Percentiles rank a stretch among this genome's conserved stretches.
These are phyloP conservation scores for Saturnispora ahearnii DNA, from an alignment of 805 yeast species.

Conservation along the genomic window DNA sequence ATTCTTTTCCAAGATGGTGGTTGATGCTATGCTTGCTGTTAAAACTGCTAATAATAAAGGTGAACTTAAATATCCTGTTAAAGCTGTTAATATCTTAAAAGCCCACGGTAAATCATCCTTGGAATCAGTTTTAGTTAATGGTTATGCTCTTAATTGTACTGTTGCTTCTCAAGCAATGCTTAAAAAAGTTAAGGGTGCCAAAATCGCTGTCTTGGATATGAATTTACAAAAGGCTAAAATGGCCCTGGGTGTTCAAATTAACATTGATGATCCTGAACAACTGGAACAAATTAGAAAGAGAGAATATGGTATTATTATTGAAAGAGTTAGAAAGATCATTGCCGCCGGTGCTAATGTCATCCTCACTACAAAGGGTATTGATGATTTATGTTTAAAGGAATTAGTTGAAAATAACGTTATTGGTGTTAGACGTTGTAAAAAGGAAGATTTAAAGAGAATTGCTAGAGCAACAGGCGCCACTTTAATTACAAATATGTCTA, in stretches of 20 bases:
- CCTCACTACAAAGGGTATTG: slow-evolving; percentile 89
- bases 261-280: slow-evolving; percentile 88
- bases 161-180: slow-evolving; percentile 97
- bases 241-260: slow-evolving; percentile 98
- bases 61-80: slow-evolving; percentile 87
- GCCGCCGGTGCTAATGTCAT: slow-evolving; percentile 89
- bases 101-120: slow-evolving; percentile 92
- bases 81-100: slow-evolving; percentile 91
- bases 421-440: slow-evolving; percentile 96
- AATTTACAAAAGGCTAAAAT: slow-evolving; percentile 92
- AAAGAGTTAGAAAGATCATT: slow-evolving; percentile 72
- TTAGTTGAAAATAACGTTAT: slow-evolving; percentile 86
- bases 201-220: slow-evolving; percentile 82
- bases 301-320: slow-evolving; percentile 78
- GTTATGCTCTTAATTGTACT: slow-evolving; percentile 94
- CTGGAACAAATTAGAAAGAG: slow-evolving; percentile 85
- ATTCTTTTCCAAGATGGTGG: slow-evolving; percentile 83
- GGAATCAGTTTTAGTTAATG: slow-evolving; percentile 81
- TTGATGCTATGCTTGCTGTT: slow-evolving; percentile 91
- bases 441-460: slow-evolving; percentile 92
- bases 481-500: slow-evolving; percentile 74
- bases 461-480: slow-evolving; percentile 99
- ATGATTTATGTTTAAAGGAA: slow-evolving; percentile 82
- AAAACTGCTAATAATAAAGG: slow-evolving; percentile 84
- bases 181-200: slow-evolving; percentile 58